A percentile compares a stretch with the other conserved stretches of the same genome.
phyloP scores from a whole-genome alignment of 1,139 yeast genomes.

The Geotrichum restrictum region DNA sequence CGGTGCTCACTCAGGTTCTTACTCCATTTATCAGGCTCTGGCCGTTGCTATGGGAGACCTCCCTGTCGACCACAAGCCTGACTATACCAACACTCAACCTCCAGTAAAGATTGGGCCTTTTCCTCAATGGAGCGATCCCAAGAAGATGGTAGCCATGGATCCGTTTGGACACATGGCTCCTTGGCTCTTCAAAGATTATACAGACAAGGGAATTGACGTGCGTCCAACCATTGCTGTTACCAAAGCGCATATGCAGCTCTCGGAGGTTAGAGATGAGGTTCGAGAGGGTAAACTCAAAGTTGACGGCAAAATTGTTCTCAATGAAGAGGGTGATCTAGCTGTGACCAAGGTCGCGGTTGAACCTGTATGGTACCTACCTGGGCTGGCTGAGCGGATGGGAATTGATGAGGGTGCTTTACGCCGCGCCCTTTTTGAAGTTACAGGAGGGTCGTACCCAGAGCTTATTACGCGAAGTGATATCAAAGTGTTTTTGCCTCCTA shows the following conservation, averaged over 20 bases:
- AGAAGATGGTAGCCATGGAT: constrained; percentile 58
- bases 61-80: constrained; percentile 50
- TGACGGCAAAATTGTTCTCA: constrained; percentile 55
- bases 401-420: constrained; percentile 54
- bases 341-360: constrained; percentile 61
- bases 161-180: constrained; percentile 62
- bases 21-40: constrained; percentile 57
- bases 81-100: constrained; percentile 60
- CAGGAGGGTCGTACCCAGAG: constrained; percentile 64
- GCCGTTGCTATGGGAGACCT: constrained; percentile 56
- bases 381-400: constrained; percentile 57
- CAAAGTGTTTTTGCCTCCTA: constrained; percentile 58
- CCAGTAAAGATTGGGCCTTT: constrained; percentile 51
- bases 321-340: constrained; percentile 53
- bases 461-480: constrained; percentile 59
- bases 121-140: constrained; percentile 51
- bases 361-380: constrained; percentile 65
- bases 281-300: constrained; percentile 48
- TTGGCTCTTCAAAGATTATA: constrained; percentile 47
- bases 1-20: constrained; percentile 61
- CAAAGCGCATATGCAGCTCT: constrained; percentile 56
- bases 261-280: constrained; percentile 54
- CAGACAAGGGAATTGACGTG: constrained; percentile 47
- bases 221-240: constrained; percentile 61
- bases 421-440: constrained; percentile 56